A percentile compares a stretch with the other conserved stretches of the same genome.
Conservation (phyloP, 83 land plant genomes). For the Picea abies region DNA sequence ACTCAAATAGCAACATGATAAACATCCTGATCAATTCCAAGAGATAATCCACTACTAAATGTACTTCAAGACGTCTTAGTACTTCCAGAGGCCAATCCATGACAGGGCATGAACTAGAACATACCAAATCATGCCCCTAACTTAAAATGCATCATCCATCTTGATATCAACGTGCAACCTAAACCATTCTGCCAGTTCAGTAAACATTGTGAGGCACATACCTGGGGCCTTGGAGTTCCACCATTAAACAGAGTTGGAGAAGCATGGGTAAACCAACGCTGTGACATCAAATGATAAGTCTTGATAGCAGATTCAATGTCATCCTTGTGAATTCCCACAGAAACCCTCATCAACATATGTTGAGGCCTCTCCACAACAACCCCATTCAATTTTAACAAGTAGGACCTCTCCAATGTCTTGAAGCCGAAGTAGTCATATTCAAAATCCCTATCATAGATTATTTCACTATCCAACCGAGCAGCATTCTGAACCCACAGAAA, state of each 20-base stretch:
- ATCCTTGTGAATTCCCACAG: conserved; percentile 91
- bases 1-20: too few relatives aligned
- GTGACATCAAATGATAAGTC: conserved; percentile 93
- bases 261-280: conserved; percentile 98
- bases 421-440: conserved; percentile 97
- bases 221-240: conserved; percentile 96
- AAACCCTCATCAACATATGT: conserved; percentile 95
- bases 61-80: background rate
- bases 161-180: too few relatives aligned
- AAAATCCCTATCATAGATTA: conserved; percentile 91
- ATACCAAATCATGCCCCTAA: background rate
- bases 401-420: conserved; percentile 92
- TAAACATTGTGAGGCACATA: conserved; percentile 10
- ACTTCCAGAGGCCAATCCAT: background rate
- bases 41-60: background rate
- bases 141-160: background rate
- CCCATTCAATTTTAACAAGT: conserved; percentile 76
- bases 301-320: conserved; percentile 76
- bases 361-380: conserved; percentile 89
- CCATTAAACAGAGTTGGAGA: conserved; percentile 97
- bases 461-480: conserved; percentile 84
- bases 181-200: too few relatives aligned
- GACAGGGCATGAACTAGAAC: background rate
- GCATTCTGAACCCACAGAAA: conserved; percentile 60
- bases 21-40: too few relatives aligned